A percentile compares a stretch with the other conserved stretches of the same genome.
These are phyloP conservation scores for Talaromyces sp. DNA, from an alignment of 2,329 filamentous ascomycete genomes.

Conservation along the genomic window DNA sequence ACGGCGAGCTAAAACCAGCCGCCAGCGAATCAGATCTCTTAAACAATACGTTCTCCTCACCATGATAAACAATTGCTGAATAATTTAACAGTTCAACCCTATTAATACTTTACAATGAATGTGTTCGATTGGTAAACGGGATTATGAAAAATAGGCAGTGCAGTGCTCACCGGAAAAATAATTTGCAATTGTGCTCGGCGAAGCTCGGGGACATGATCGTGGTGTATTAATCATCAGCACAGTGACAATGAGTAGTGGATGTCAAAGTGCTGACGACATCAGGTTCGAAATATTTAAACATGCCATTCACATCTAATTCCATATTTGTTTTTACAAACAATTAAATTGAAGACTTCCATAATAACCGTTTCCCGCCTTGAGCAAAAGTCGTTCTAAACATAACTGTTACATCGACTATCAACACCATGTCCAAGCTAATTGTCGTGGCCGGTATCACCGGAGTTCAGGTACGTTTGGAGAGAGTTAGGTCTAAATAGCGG, in stretches of 20 bases:
- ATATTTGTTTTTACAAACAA: neutral
- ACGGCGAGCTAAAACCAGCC: neutral
- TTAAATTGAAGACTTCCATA: neutral
- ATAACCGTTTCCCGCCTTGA: neutral
- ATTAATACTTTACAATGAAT: neutral
- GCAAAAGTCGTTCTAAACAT: neutral
- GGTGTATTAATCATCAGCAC: neutral
- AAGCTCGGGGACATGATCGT: neutral
- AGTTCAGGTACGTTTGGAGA: neutral
- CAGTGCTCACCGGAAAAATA: neutral
- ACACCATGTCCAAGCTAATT: neutral
- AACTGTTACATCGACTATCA: neutral
- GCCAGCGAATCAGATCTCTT: neutral
- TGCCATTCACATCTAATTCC: too few relatives aligned
- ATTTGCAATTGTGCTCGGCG: neutral
- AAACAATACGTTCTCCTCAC: neutral
- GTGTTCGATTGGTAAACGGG: neutral
- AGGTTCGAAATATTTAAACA: neutral
- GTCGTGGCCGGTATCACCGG: neutral
- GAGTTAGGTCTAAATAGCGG: neutral
- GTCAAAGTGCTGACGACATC: neutral
- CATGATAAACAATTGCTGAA: neutral
- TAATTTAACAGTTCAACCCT: neutral
- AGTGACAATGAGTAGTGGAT: neutral
- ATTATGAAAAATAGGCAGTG: neutral